A percentile compares a stretch with the other conserved stretches of the same genome.
These are phyloP conservation scores for Zygosaccharomyces pseudobailii DNA, from an alignment of 1,139 yeast species.

Conservation along the genomic window DNA sequence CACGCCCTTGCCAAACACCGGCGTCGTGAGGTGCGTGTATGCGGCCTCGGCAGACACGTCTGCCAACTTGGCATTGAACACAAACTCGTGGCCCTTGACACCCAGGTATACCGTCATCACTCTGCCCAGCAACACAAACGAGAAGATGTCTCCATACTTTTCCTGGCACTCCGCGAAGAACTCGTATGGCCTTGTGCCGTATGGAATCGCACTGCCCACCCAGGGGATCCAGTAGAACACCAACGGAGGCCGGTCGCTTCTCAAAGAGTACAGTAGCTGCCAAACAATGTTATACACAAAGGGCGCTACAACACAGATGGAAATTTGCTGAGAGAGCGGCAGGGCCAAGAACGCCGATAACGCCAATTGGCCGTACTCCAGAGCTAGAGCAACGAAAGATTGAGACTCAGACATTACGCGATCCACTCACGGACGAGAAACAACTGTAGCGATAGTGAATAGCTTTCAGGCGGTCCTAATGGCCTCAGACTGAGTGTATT, in stretches of 20 bases:
- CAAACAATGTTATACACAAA: constrained; percentile 57
- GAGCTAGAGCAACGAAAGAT: constrained; percentile 14
- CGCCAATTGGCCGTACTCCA: constrained; percentile 16
- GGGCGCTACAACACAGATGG: constrained; percentile 33
- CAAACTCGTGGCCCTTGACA: constrained; percentile 96
- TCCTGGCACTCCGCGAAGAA: constrained; percentile 74
- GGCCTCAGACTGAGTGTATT: background rate
- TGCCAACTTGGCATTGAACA: constrained; percentile 80
- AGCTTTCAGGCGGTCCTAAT: background rate
- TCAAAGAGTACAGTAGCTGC: constrained; percentile 66
- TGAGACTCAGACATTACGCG: constrained; percentile 10
- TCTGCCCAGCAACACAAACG: constrained; percentile 82
- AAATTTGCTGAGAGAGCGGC: constrained; percentile 32
- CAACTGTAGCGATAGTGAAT: background rate
- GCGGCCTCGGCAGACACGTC: constrained; percentile 97
- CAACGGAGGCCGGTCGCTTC: constrained; percentile 80
- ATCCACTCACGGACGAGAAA: background rate
- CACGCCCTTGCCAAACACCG: constrained; percentile 96
- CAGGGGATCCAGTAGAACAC: constrained; percentile 94
- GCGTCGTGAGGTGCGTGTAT: constrained; percentile 90
- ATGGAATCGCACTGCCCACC: constrained; percentile 84
- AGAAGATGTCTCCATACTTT: constrained; percentile 87
- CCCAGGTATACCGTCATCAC: constrained; percentile 95
- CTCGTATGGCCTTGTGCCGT: constrained; percentile 90
- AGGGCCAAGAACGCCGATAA: constrained; percentile 24